phyloP scores from a whole-genome alignment of 805 yeast genomes.

The Naumovozyma castellii region DNA sequence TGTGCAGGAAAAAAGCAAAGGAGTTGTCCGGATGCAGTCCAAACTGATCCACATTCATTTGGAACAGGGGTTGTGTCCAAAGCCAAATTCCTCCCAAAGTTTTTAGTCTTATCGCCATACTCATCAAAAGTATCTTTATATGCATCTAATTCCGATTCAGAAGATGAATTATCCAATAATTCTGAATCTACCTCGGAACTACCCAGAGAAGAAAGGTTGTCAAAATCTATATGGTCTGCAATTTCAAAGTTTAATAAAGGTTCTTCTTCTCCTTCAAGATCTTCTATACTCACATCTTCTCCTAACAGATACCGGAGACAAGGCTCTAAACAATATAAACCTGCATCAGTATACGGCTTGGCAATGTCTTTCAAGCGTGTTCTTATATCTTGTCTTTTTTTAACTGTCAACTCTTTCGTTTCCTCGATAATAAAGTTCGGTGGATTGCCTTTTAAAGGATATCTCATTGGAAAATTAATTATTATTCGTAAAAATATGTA shows the following conservation, averaged over 20 bases:
- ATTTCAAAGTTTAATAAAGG: conserved; percentile 26
- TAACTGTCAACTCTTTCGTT: conserved; percentile 53
- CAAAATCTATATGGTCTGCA: conserved; percentile 28
- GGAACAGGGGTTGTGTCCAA: conserved; percentile 85
- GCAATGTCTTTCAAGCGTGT: conserved; percentile 47
- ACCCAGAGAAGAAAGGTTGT: conserved; percentile 26
- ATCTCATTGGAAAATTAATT: conserved; percentile 59
- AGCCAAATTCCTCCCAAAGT: conserved; percentile 18
- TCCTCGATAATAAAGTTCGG: conserved; percentile 67
- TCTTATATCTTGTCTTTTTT: conserved; percentile 42
- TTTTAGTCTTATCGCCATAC: conserved; percentile 4
- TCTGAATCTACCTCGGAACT: conserved; percentile 25
- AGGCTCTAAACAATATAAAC: conserved; percentile 69
- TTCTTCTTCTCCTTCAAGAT: conserved; percentile 30
- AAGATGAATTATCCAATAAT: conserved; percentile 14
- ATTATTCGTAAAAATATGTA: conserved; percentile 59
- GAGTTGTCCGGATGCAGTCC: conserved; percentile 71
- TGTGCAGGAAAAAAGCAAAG: conserved; percentile 74
- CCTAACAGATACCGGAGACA: conserved; percentile 73
- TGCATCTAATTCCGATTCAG: conserved; percentile 36
- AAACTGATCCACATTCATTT: conserved; percentile 84
- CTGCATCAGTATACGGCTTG: conserved; percentile 43
- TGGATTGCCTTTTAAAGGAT: conserved; percentile 47
- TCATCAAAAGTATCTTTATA: conserved; percentile 24
- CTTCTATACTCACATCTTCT: conserved; percentile 45